A percentile compares a stretch with the other conserved stretches of the same genome.
These are phyloP conservation scores for Danielia oregonensis DNA, from an alignment of 805 yeast species.

Conservation along the genomic window DNA sequence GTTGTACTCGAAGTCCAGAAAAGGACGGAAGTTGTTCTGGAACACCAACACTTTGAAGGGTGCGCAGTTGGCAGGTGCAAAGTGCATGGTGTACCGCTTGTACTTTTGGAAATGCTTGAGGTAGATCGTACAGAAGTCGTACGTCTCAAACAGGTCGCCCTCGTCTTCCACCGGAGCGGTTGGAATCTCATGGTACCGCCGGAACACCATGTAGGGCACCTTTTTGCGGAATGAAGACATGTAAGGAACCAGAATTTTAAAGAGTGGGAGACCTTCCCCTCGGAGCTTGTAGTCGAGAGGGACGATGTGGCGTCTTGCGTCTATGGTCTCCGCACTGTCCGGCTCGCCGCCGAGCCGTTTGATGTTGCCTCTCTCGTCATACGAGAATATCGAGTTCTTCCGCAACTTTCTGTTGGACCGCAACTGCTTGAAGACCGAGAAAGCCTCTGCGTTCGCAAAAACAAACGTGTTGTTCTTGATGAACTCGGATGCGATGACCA, in stretches of 20 bases:
- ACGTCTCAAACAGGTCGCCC: constrained; percentile 29
- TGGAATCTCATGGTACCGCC: constrained; percentile 29
- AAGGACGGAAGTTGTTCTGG: constrained; percentile 34
- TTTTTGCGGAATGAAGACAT: constrained; percentile 32
- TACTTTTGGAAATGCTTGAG: constrained; percentile 24
- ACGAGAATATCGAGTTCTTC: constrained; percentile 19
- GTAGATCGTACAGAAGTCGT: constrained; percentile 30
- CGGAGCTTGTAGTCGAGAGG: constrained; percentile 27
- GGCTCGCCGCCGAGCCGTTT: constrained; percentile 9
- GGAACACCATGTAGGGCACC: constrained; percentile 32
- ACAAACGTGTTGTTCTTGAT: constrained; percentile 26
- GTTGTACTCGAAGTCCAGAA: constrained; percentile 36
- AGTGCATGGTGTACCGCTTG: constrained; percentile 28
- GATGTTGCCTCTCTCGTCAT: constrained; percentile 17
- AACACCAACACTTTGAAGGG: constrained; percentile 28
- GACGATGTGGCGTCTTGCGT: constrained; percentile 28
- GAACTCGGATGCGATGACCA: constrained; percentile 31
- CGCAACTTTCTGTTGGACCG: constrained; percentile 20
- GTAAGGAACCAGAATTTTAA: constrained; percentile 34
- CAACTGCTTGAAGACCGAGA: constrained; percentile 24
- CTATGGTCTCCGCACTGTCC: constrained; percentile 14
- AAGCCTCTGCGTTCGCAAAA: constrained; percentile 29
- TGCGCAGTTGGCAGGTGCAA: constrained; percentile 17
- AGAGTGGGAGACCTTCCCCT: constrained; percentile 36
- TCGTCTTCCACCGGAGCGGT: constrained; percentile 8